Percentiles rank a stretch among this genome's conserved stretches.
These are phyloP conservation scores for Cubamyces lactineus DNA, from an alignment of 768 basidiomycete species.

Conservation along the genomic window DNA sequence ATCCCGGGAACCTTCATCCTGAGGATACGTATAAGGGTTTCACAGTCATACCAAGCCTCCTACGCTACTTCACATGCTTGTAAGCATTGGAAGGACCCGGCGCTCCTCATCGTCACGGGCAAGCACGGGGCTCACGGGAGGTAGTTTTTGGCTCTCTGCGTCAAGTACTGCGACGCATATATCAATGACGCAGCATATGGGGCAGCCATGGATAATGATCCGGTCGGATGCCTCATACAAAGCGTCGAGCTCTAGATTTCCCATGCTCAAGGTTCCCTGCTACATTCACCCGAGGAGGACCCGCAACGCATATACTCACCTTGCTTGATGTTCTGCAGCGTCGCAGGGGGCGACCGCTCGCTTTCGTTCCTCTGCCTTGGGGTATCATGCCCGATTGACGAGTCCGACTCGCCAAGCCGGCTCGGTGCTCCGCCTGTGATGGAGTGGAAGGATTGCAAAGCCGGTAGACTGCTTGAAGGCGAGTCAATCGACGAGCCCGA, in stretches of 20 bases:
- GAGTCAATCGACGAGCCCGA: conserved; percentile 45
- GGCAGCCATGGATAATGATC: not conserved
- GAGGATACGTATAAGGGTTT: no score
- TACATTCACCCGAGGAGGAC: not conserved
- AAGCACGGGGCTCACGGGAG: no score
- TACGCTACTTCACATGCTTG: no score
- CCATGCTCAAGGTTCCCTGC: not conserved
- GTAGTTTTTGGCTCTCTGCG: no score
- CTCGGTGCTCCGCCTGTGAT: conserved; percentile 11
- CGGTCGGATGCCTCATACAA: not conserved
- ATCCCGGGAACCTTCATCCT: no score
- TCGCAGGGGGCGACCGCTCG: conserved; percentile 48
- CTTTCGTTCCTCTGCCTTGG: conserved; percentile 58
- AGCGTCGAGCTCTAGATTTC: not conserved
- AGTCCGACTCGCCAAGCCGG: conserved; percentile 39
- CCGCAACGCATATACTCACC: conserved; percentile 33
- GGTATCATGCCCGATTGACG: conserved; percentile 45
- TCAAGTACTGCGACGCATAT: no score
- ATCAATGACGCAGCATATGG: not conserved
- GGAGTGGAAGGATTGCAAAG: conserved; percentile 22
- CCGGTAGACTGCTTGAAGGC: conserved; percentile 27
- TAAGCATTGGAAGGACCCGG: no score
- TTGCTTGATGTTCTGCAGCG: conserved; percentile 43
- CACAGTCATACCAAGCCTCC: no score
- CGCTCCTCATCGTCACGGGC: no score